A percentile compares a stretch with the other conserved stretches of the same genome.
These are phyloP conservation scores for Colletotrichum sp. DNA, from an alignment of 2,329 filamentous ascomycete species.

Conservation along the genomic window DNA sequence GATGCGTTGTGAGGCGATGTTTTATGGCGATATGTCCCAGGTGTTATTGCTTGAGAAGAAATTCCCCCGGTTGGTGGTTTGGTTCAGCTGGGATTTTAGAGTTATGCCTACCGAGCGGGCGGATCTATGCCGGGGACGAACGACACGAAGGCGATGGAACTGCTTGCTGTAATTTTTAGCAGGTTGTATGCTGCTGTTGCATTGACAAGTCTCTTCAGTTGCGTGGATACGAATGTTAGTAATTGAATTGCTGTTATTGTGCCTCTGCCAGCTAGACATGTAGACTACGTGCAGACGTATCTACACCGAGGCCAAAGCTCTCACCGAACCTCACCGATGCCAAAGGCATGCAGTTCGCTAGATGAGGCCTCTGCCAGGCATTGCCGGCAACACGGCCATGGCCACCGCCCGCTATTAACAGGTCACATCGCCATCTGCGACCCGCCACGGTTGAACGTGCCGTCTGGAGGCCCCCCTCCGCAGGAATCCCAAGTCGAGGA, in stretches of 20 bases:
- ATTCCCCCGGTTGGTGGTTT: neutral
- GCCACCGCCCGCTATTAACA: neutral
- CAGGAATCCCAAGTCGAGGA: neutral
- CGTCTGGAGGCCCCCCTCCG: neutral
- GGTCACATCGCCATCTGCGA: neutral
- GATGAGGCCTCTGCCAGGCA: neutral
- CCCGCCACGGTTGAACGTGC: neutral
- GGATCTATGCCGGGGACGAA: neutral
- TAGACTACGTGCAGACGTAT: too few species aligned
- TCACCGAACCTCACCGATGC: neutral
- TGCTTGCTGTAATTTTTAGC: neutral
- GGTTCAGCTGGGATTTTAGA: neutral
- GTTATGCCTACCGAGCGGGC: neutral
- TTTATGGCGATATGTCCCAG: neutral
- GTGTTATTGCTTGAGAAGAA: neutral
- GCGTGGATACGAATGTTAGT: neutral
- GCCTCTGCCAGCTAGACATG: neutral
- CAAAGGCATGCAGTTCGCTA: fast-evolving
- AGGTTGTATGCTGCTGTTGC: neutral
- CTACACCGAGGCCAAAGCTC: neutral
- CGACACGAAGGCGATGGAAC: neutral
- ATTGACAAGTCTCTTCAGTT: neutral
- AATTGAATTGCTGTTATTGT: neutral
- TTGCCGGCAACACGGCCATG: neutral
- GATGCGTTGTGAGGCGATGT: neutral